These are phyloP conservation scores for Auricularia cornea DNA, from an alignment of 768 basidiomycete genomes.

Conservation along the genomic window DNA sequence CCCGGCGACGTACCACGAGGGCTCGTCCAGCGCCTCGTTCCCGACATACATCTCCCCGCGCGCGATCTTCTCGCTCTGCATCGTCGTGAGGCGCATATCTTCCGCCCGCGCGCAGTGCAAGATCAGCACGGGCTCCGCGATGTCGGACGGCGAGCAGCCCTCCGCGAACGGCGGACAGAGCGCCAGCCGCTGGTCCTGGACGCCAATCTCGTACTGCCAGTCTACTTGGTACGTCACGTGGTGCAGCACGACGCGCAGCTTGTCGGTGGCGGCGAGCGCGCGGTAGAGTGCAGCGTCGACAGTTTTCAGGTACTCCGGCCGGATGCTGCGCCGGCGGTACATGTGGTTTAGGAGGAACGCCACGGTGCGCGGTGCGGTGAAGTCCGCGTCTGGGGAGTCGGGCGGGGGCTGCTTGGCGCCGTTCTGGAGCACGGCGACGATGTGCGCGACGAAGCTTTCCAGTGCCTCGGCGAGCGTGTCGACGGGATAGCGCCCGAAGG, in stretches of 20 bases:
- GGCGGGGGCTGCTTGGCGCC: not conserved
- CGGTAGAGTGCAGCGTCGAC: not conserved
- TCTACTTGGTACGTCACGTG: conserved; percentile 15
- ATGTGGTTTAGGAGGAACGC: not conserved
- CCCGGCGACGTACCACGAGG: not conserved
- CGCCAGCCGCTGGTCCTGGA: not conserved
- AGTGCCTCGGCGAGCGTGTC: no score
- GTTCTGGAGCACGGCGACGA: no score
- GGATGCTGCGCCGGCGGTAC: not conserved
- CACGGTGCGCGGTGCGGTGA: not conserved
- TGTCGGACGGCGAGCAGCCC: conserved; percentile 3
- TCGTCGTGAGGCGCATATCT: not conserved
- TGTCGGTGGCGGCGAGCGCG: not conserved
- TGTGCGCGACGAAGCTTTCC: no score
- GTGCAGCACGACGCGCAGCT: conserved; percentile 7
- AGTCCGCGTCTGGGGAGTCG: not conserved
- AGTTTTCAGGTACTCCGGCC: not conserved
- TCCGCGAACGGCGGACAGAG: not conserved
- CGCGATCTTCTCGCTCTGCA: conserved; percentile 2
- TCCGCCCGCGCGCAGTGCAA: not conserved
- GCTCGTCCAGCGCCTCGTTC: conserved; percentile 14
- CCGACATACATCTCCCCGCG: conserved; percentile 12
- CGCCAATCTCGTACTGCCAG: not conserved
- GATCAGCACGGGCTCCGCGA: conserved; percentile 7
- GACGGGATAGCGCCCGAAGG: no score